Evolutionary conservation across 768 basidiomycete species (phyloP).

Genomic region (Amanita inopinata): DNA sequence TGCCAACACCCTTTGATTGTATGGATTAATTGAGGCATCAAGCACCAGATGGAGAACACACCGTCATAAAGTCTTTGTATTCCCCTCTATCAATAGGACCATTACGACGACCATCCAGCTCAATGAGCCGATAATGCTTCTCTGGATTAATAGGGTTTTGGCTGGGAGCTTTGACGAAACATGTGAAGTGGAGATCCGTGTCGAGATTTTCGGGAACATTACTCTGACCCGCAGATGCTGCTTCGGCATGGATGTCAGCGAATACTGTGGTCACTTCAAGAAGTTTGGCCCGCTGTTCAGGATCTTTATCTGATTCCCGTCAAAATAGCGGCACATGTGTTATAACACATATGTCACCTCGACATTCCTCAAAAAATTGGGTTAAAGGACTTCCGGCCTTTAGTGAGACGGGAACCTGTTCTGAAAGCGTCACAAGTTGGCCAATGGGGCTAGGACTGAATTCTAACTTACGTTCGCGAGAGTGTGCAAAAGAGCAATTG

Average conservation of each 20-base stretch:
- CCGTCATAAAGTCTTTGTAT: slow-evolving; percentile 40
- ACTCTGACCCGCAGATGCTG: slow-evolving; percentile 62
- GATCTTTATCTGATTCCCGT: slow-evolving; percentile 43
- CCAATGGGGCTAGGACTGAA: neutral
- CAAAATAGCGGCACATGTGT: neutral
- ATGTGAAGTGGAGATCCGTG: slow-evolving; percentile 79
- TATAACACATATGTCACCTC: slow-evolving; percentile 31
- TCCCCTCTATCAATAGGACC: slow-evolving; percentile 66
- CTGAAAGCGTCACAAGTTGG: no score
- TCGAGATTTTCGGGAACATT: slow-evolving; percentile 51
- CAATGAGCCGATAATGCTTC: slow-evolving; percentile 39
- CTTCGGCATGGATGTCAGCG: slow-evolving; percentile 64
- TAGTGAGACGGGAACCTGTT: slow-evolving; percentile 51
- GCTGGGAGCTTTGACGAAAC: slow-evolving; percentile 64
- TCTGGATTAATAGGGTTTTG: no score
- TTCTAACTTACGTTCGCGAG: slow-evolving; percentile 60
- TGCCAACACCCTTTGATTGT: no score
- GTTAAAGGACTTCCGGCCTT: slow-evolving; percentile 48
- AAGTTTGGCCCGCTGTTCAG: slow-evolving; percentile 61
- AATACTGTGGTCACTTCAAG: slow-evolving; percentile 74
- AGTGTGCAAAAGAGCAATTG: slow-evolving; percentile 77
- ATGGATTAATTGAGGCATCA: neutral
- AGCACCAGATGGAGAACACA: slow-evolving; percentile 12
- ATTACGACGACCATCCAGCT: slow-evolving; percentile 61
- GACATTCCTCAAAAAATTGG: slow-evolving; percentile 54